Base-by-base conservation (phyloP, 768 basidiomycete species). In the Postia placenta region DNA sequence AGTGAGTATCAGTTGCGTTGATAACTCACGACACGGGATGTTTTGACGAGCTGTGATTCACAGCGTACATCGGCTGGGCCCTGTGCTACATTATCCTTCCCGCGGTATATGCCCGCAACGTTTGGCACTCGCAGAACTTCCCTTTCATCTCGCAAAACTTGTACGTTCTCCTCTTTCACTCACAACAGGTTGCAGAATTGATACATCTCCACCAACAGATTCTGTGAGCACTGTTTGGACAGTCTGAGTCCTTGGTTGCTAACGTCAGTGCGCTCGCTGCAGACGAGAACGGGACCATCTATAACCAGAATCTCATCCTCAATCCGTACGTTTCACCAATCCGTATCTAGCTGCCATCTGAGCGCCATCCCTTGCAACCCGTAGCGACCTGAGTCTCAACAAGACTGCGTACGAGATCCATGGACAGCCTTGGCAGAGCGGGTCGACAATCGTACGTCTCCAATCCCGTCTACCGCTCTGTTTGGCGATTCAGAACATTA, bases 271-370 rank as follows among this genome's bases (percentile, higher is more conserved):
- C 24, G 17, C 11, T 25, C 19, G 17, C 19, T 24, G 11, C 33
- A 45, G 44, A 17, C 53, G 67, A 74, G 56, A 76, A 81, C 33
- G 78, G 78, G 0, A 72, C 77, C 0, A 17, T 60, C 4, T 83
- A 75, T 58, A 60, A 82, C 42, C 81, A 83, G 56, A 63, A 67
- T 6, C 44, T 66, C 14, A 83, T 83, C 55, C 64, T 84, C 45
- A 72, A 79, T 22, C n/a, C 46, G 44, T 45, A 24, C 6, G 42
- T 25, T 6, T n/a, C n/a, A n/a, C n/a, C n/a, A n/a, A 23, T 43
- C 17, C 7, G 22, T 23, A 22, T 9, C 38, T 69, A 43, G 24
- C 33, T 35, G 11, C 11, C 22, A 20, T 26, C 17, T 28, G 38
- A 15, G 27, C n/a, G 11, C 6, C 36, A 30, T 14, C 9, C 33